Percentiles rank a stretch among this genome's conserved stretches.
phyloP scores from a whole-genome alignment of 306 rosid species.

The Cicer judaicum region DNA sequence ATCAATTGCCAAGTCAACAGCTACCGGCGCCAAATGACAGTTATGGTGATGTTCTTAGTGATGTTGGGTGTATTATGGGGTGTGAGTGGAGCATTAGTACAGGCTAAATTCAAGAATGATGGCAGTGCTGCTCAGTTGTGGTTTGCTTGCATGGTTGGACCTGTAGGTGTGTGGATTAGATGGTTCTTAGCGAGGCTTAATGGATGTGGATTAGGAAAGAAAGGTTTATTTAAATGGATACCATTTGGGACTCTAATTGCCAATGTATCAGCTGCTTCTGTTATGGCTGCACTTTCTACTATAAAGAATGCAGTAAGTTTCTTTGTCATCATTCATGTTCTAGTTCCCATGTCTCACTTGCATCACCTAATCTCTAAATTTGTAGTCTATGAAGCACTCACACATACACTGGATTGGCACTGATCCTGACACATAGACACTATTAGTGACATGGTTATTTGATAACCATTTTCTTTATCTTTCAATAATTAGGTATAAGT shows the following conservation, averaged over 20 bases:
- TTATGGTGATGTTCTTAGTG: conserved; percentile 52
- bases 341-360: not conserved
- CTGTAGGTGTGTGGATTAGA: conserved; percentile 84
- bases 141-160: conserved; percentile 88
- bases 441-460: no score
- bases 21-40: conserved; percentile 54
- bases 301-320: conserved; percentile 61
- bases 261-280: conserved; percentile 80
- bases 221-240: conserved; percentile 65
- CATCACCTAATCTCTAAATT: conserved; percentile 10
- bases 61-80: conserved; percentile 64
- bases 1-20: conserved; percentile 55
- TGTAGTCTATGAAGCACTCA: not conserved
- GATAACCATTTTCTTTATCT: no score
- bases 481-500: no score
- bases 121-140: conserved; percentile 64
- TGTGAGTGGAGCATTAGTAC: conserved; percentile 52
- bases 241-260: conserved; percentile 88
- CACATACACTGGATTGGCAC: not conserved
- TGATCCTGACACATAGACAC: not conserved
- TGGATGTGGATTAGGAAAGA: conserved; percentile 75
- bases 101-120: conserved; percentile 54
- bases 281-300: conserved; percentile 78
- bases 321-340: conserved; percentile 7
- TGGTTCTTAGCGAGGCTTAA: conserved; percentile 93